Conservation (phyloP, 2,329 filamentous ascomycete species). For the Cryphonectria japonica region DNA sequence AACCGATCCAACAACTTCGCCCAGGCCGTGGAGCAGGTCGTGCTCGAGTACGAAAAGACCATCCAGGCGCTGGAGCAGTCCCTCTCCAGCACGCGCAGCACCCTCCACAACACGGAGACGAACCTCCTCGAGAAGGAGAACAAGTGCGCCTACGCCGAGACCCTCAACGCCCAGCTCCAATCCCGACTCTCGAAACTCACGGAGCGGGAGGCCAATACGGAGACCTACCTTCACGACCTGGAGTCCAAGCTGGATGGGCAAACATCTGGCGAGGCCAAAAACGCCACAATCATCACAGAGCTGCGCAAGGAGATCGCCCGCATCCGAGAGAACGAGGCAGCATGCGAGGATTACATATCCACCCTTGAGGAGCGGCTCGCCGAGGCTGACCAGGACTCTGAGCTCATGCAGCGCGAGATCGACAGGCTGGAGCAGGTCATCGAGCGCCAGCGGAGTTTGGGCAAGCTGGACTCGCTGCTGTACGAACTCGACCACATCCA, state of each 20-base stretch:
- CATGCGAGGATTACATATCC: constrained; percentile 95
- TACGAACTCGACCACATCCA: constrained; percentile 85
- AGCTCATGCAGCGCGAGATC: constrained; percentile 96
- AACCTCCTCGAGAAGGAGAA: constrained; percentile 89
- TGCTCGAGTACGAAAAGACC: constrained; percentile 97
- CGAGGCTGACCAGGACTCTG: constrained; percentile 93
- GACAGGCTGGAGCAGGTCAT: constrained; percentile 93
- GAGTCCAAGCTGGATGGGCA: constrained; percentile 90
- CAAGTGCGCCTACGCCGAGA: constrained; percentile 90
- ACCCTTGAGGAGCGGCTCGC: constrained; percentile 93
- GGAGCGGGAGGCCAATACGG: constrained; percentile 89
- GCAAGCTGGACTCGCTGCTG: constrained; percentile 89
- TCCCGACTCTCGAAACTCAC: constrained; percentile 88
- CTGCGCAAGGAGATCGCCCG: constrained; percentile 89
- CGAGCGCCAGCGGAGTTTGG: constrained; percentile 91
- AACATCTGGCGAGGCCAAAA: constrained; percentile 90
- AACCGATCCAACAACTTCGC: constrained; percentile 96
- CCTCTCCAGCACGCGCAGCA: constrained; percentile 82
- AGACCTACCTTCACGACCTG: constrained; percentile 89
- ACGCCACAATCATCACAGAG: constrained; percentile 80
- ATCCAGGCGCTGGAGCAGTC: constrained; percentile 93
- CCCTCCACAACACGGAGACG: constrained; percentile 83
- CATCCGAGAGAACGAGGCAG: constrained; percentile 85
- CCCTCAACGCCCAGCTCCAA: constrained; percentile 87
- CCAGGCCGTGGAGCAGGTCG: constrained; percentile 92